These are phyloP conservation scores for Dioscorea dumetorum DNA, from an alignment of 106 monocot genomes.

Conservation along the genomic window DNA sequence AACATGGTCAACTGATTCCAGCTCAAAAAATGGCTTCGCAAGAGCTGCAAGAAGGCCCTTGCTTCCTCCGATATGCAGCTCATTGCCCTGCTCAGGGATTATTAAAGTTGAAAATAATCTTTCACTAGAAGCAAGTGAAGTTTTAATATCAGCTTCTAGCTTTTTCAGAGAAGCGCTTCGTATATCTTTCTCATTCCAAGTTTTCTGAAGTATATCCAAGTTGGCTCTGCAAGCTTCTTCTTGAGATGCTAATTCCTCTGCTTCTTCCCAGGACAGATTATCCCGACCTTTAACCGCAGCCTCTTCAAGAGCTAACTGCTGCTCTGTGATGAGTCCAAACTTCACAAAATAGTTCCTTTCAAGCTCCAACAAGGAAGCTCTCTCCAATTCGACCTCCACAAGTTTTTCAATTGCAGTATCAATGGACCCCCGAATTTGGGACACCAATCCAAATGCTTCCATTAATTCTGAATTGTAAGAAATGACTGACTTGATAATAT, in stretches of 20 bases:
- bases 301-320: constrained; percentile 82
- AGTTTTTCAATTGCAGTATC: constrained; percentile 81
- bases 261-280: constrained; percentile 98
- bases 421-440: constrained; percentile 79
- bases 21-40: constrained; percentile 54
- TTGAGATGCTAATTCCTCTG: constrained; percentile 90
- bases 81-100: constrained; percentile 29
- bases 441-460: constrained; percentile 87
- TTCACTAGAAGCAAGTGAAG: constrained; percentile 59
- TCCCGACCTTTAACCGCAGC: constrained; percentile 66
- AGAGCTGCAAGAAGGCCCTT: constrained; percentile 54
- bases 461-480: constrained; percentile 74
- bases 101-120: constrained; percentile 57
- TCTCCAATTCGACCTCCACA: constrained; percentile 73
- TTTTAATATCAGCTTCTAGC: constrained; percentile 52
- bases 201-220: constrained; percentile 73
- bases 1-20: constrained; percentile 68
- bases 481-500: constrained; percentile 56
- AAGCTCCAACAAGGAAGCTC: constrained; percentile 60
- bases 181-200: constrained; percentile 78
- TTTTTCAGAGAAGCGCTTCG: constrained; percentile 51
- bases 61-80: constrained; percentile 35
- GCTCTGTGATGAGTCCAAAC: constrained; percentile 69
- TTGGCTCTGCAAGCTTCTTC: constrained; percentile 85
- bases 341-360: constrained; percentile 81